Evolutionary conservation across 495 filamentous ascomycete genomes (phyloP).

Genomic region (Penicillium maclennaniae): DNA sequence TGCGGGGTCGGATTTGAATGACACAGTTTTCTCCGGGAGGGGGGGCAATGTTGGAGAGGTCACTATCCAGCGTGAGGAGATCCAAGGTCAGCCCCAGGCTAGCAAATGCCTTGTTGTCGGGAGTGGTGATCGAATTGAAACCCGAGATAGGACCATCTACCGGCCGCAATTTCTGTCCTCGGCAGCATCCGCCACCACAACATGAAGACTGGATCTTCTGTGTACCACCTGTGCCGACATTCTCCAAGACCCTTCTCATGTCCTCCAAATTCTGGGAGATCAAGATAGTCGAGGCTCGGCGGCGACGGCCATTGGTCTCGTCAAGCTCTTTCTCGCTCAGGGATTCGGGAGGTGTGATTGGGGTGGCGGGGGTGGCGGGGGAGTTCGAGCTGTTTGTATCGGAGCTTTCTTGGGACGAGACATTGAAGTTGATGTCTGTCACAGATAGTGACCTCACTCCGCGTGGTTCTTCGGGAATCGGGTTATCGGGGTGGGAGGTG

Average conservation of each 20-base stretch:
- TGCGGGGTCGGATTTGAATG: constrained; percentile 51
- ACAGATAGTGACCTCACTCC: constrained; percentile 38
- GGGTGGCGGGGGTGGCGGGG: constrained; percentile 43
- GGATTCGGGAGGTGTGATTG: constrained; percentile 50
- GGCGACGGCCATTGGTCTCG: constrained; percentile 38
- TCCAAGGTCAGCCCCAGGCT: constrained; percentile 73
- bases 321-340: constrained; percentile 44
- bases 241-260: constrained; percentile 59
- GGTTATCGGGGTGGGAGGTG: constrained; percentile 54
- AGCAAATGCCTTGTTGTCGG: constrained; percentile 79
- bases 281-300: constrained; percentile 76
- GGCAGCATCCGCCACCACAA: constrained; percentile 92
- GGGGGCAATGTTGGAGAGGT: constrained; percentile 66
- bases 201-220: constrained; percentile 63
- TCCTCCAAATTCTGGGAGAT: constrained; percentile 73
- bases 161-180: constrained; percentile 54
- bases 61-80: constrained; percentile 61
- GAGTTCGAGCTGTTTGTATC: constrained; percentile 34
- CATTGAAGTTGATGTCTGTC: constrained; percentile 41
- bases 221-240: constrained; percentile 41
- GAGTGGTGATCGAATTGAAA: constrained; percentile 44
- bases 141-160: constrained; percentile 49
- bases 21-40: constrained; percentile 70
- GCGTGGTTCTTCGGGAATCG: constrained; percentile 53
- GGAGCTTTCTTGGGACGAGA: constrained; percentile 38